Evolutionary conservation across 1,139 yeast genomes (phyloP), one percentile per base, ranked within the genome.

Genomic region (Candida sp.): DNA sequence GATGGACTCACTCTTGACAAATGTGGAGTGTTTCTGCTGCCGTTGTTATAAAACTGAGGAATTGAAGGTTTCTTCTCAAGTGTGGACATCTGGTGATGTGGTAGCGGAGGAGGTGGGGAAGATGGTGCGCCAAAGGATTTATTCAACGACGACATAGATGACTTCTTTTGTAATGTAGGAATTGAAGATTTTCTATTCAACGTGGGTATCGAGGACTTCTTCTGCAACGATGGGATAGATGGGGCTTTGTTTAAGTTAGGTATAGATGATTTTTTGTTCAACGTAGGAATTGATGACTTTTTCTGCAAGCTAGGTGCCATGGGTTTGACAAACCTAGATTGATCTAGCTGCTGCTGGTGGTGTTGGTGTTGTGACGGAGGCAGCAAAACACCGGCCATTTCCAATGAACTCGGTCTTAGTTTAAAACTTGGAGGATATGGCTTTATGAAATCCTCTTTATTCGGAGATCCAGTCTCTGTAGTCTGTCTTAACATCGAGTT

Each of bases 361-460:
- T 27, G 61, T 40, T 52, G 54, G 34, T 46, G 40, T 12, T 55
- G 54, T 5, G 58, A 46, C 3, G 52, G 48, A 8, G 57, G 43
- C 30, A 52, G 61, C 12, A 71, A 33, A 9, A 52, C 77, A 1
- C 78, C 77, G 0, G 77, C 77, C 65, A 69, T 57, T 53, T 72
- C 72, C 42, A 72, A 61, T 2, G 75, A 69, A 5, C 72, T 61
- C 40, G 63, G 59, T 42, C 77, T 59, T 8, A 59, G 51, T 49
- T 63, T 66, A n/a, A 62, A 59, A 30, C 63, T 59, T 2, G 73
- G 74, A 33, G 69, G 65, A 11, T 45, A 49, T 7, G 74, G 74
- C 47, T 65, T 67, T 32, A 62, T 60, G 51, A 68, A 68, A 12
- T 55, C 55, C 49, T 63, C 52, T 54, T 57, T 56, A 43, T 61